These are phyloP conservation scores for Anethum foeniculum DNA, from an alignment of 140 eudicot species.

Conservation along the genomic window DNA sequence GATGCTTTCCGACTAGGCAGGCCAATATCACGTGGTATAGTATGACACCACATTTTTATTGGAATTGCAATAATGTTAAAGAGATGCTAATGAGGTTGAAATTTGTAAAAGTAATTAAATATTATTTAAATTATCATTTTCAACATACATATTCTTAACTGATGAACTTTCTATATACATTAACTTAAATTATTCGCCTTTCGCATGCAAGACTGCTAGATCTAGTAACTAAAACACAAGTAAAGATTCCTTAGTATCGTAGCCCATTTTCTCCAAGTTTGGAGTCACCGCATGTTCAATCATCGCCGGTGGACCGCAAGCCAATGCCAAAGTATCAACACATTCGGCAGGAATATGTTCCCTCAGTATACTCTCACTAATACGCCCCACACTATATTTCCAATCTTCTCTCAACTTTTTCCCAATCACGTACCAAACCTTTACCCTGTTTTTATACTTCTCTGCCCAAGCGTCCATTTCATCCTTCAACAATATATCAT, in stretches of 20 bases:
- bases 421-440: conserved; percentile 80
- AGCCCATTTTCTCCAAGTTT: conserved; percentile 74
- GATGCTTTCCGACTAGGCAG: too few species aligned
- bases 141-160: too few species aligned
- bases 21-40: too few species aligned
- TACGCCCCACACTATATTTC: conserved; percentile 61
- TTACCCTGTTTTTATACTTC: conserved; percentile 46
- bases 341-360: conserved; percentile 50
- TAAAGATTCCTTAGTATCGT: conserved; percentile 59
- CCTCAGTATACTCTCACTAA: conserved; percentile 47
- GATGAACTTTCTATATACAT: too few species aligned
- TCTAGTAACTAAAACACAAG: conserved; percentile 44
- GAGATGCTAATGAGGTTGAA: too few species aligned
- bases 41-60: too few species aligned
- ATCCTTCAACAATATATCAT: conserved; percentile 66
- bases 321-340: conserved; percentile 46
- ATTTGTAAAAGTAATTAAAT: too few species aligned
- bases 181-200: too few species aligned
- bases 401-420: conserved; percentile 46
- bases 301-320: conserved; percentile 90
- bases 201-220: too few species aligned
- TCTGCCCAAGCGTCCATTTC: conserved; percentile 77
- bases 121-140: too few species aligned
- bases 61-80: too few species aligned
- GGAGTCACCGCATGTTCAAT: conserved; percentile 74